phyloP scores from a whole-genome alignment of 192 early-diverging fungal genomes.

The Backusella liffmaniae region DNA sequence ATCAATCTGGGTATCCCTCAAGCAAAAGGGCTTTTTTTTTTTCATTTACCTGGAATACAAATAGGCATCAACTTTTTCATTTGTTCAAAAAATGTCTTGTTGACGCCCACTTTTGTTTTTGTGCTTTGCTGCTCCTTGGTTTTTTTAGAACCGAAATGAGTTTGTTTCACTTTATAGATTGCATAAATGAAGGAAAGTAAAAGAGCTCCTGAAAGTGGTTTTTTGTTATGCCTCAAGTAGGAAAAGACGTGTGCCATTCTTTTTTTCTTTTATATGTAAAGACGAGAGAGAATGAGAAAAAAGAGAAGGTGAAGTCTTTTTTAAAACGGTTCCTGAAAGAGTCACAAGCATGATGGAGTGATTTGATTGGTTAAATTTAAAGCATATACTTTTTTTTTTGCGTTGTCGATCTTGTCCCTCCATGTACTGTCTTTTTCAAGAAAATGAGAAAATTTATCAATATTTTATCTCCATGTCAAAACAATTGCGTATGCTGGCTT shows the following conservation, averaged over 20 bases:
- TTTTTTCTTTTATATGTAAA: neutral
- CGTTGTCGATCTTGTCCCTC: no score
- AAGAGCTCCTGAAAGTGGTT: neutral
- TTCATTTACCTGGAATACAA: constrained; percentile 48
- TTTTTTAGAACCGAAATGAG: neutral
- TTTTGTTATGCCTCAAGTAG: neutral
- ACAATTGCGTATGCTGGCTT: no score
- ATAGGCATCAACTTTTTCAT: constrained; percentile 56
- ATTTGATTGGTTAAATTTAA: neutral
- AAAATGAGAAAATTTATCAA: no score
- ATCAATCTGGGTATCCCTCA: neutral
- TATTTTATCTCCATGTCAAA: no score
- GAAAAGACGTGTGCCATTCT: constrained; percentile 13
- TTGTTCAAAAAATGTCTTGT: constrained; percentile 54
- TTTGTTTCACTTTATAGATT: constrained; percentile 9
- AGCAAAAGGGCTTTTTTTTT: neutral
- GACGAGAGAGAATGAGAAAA: neutral
- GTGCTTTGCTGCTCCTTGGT: neutral
- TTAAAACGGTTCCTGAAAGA: neutral
- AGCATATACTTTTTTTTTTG: neutral
- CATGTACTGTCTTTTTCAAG: no score
- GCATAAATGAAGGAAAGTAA: constrained; percentile 8
- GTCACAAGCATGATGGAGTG: neutral
- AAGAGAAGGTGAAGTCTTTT: neutral
- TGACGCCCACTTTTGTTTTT: constrained; percentile 46